These are phyloP conservation scores for Eutrema yunnanense DNA, from an alignment of 345 rosid genomes.

Conservation along the genomic window DNA sequence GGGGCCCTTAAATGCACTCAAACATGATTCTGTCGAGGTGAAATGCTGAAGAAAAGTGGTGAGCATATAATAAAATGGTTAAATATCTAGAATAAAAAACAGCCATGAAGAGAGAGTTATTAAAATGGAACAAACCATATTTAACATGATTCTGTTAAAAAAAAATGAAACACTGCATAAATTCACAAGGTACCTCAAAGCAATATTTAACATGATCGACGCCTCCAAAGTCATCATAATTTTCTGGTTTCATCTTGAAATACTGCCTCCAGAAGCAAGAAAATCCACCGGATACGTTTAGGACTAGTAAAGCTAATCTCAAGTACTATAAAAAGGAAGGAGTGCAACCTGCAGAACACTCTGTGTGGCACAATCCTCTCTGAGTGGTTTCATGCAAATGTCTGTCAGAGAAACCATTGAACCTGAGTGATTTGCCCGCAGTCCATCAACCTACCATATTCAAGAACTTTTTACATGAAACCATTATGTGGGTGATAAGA, in stretches of 20 bases:
- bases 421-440: constrained; percentile 78
- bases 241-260: constrained; percentile 80
- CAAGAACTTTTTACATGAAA: background rate
- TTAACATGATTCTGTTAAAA: background rate
- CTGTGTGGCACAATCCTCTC: constrained; percentile 91
- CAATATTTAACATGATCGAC: constrained; percentile 85
- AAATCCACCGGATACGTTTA: constrained; percentile 8
- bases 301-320: background rate
- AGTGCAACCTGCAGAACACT: constrained; percentile 77
- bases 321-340: background rate
- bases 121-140: background rate
- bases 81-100: background rate
- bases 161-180: no score
- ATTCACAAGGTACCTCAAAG: constrained; percentile 58
- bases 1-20: constrained; percentile 96
- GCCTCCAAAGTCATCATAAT: constrained; percentile 61
- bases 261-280: constrained; percentile 42
- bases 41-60: constrained; percentile 57
- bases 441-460: constrained; percentile 68
- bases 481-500: background rate
- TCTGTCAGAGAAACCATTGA: constrained; percentile 74
- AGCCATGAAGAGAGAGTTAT: background rate
- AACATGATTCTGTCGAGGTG: constrained; percentile 77
- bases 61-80: background rate
- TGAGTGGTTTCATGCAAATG: constrained; percentile 96